Evolutionary conservation across 495 filamentous ascomycete species (phyloP).

Genomic region (Aspergillus avenaceus): DNA sequence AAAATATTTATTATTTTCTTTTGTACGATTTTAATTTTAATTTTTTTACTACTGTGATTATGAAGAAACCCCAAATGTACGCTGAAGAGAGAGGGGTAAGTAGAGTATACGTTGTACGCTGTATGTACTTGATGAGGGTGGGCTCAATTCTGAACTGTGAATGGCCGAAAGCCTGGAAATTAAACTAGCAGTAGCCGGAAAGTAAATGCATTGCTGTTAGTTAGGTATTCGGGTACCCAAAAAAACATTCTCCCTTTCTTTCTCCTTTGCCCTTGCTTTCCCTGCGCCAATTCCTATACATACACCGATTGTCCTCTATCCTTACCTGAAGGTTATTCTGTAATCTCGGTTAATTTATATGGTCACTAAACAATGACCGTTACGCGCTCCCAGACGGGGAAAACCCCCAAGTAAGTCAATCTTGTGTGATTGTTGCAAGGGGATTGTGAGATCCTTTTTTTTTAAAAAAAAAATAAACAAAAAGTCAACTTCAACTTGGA

Average conservation of each 20-base stretch:
- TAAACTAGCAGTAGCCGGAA: not conserved
- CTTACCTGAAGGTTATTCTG: not conserved
- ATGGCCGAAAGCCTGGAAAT: not conserved
- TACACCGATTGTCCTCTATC: constrained; percentile 14
- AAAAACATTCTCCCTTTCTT: constrained; percentile 23
- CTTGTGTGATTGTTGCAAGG: constrained; percentile 12
- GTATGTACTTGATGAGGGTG: too few species aligned
- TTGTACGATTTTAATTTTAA: too few species aligned
- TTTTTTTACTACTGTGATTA: too few species aligned
- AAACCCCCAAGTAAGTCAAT: constrained; percentile 47
- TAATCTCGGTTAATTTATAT: constrained; percentile 14
- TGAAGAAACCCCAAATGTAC: not conserved
- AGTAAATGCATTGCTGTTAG: not conserved
- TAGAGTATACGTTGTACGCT: too few species aligned
- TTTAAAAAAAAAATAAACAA: not conserved
- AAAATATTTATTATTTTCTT: not conserved
- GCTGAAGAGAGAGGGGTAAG: constrained; percentile 1
- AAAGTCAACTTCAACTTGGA: constrained; percentile 8
- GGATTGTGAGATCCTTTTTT: constrained; percentile 8
- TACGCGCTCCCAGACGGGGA: constrained; percentile 49
- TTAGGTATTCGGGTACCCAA: too few species aligned
- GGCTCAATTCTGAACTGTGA: not conserved
- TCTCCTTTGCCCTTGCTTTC: constrained; percentile 12
- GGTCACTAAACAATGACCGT: constrained; percentile 34
- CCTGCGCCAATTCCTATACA: not conserved